A percentile compares a stretch with the other conserved stretches of the same genome.
Evolutionary conservation across 1,139 yeast species (phyloP).

Genomic region (Candida glucosophila): DNA sequence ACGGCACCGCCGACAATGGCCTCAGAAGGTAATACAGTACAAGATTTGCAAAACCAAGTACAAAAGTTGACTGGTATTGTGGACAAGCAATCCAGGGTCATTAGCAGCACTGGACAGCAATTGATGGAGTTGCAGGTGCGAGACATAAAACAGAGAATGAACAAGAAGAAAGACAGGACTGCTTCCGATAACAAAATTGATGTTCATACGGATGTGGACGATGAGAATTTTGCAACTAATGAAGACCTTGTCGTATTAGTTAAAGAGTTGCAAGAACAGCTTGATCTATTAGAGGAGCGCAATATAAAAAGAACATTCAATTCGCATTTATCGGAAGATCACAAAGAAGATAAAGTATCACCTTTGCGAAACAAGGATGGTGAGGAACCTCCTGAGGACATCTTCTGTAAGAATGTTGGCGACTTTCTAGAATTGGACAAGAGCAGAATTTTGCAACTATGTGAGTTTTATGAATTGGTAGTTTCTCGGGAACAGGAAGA

Average conservation of each 20-base stretch:
- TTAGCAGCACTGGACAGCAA: constrained; percentile 66
- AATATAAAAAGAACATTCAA: constrained; percentile 53
- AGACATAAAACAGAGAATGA: constrained; percentile 33
- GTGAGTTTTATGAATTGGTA: constrained; percentile 63
- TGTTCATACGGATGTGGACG: constrained; percentile 23
- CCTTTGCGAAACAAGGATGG: constrained; percentile 62
- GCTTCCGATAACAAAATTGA: constrained; percentile 2
- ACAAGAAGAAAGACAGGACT: constrained; percentile 12
- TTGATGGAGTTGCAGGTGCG: constrained; percentile 59
- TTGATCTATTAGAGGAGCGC: constrained; percentile 64
- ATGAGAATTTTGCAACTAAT: constrained; percentile 61
- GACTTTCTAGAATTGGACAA: constrained; percentile 43
- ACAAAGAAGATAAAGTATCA: constrained; percentile 9
- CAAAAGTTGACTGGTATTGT: constrained; percentile 42
- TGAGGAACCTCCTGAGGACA: constrained; percentile 43
- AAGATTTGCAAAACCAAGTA: constrained; percentile 16
- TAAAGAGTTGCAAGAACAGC: constrained; percentile 82
- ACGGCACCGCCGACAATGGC: too few species aligned
- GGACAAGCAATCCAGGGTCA: constrained; percentile 32
- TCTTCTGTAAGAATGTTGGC: constrained; percentile 53
- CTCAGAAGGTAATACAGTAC: constrained; percentile 2
- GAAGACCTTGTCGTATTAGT: constrained; percentile 81
- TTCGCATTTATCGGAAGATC: constrained; percentile 12
- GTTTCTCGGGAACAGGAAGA: constrained; percentile 44
- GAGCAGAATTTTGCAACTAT: constrained; percentile 40